phyloP scores from a whole-genome alignment of 1,284 basidiomycete species.

The Ceratobasidium sp. region DNA sequence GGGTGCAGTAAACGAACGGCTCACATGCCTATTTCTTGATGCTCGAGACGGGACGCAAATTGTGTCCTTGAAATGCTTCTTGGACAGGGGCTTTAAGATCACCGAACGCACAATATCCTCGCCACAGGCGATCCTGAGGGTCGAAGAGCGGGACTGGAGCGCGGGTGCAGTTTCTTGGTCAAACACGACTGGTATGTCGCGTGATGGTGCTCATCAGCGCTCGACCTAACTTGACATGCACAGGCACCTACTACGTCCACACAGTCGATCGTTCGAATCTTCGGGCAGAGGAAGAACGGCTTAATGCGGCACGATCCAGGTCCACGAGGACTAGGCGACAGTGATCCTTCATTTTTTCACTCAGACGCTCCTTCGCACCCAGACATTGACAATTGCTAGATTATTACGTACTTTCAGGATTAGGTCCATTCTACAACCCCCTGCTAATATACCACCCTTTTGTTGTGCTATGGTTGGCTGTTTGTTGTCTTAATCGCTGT shows the following conservation, averaged over 20 bases:
- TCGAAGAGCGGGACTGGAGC: conserved; percentile 40
- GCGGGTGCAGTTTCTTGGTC: conserved; percentile 41
- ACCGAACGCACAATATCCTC: conserved; percentile 42
- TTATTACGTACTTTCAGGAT: conserved; percentile 11
- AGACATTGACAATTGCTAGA: conserved; percentile 19
- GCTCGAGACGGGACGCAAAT: conserved; percentile 42
- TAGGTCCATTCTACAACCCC: conserved; percentile 8
- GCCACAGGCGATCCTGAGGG: conserved; percentile 41
- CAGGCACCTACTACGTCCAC: conserved; percentile 41
- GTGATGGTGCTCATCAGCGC: neutral
- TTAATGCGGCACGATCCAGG: conserved; percentile 36
- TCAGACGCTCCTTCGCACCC: neutral
- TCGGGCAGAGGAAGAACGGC: conserved; percentile 34
- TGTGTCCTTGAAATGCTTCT: conserved; percentile 43
- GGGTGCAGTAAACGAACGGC: conserved; percentile 42
- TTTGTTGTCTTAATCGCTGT: conserved; percentile 21
- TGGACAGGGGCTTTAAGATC: conserved; percentile 41
- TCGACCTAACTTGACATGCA: conserved; percentile 13
- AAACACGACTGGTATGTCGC: conserved; percentile 21
- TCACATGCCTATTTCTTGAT: conserved; percentile 44
- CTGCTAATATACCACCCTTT: conserved; percentile 3
- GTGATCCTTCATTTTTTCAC: conserved; percentile 10
- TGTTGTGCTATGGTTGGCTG: conserved; percentile 9
- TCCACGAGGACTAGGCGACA: conserved; percentile 33
- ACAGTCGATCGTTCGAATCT: conserved; percentile 40